Evolutionary conservation across 2,329 filamentous ascomycete genomes (phyloP), one percentile per base, ranked within the genome.

Genomic region (Apiospora marii): DNA sequence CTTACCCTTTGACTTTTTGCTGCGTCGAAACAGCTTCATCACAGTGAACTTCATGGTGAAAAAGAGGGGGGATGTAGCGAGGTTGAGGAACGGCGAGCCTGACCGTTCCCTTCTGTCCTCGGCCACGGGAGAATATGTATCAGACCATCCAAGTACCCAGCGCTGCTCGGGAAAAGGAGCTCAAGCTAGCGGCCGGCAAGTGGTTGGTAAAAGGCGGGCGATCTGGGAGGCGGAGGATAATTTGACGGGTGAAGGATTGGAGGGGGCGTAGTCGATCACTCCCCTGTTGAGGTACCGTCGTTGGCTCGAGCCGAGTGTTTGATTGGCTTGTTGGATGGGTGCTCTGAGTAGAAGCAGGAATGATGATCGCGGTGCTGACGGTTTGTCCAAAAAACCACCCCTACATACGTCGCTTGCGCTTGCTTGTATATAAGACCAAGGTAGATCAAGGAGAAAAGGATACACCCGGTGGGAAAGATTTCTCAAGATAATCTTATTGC

Each of bases 1-100:
- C 34, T 72, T 44, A 10, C 30, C 34, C 72, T 78, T 77, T 27
- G 78, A 74, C 74, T 80, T 81, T 75, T 79, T 81, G 73, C 79
- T 81, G 69, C 80, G 79, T 24, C 80, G 77, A 70, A 81, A 81
- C 74, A 81, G 78, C 74, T 78, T 81, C 76, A 78, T 79, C 30
- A 76, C 72, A 71, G 58, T 64, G 34, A 77, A 79, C 43, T 80
- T 80, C 79, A 80, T 80, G 48, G 58, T 64, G 61, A 77, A 73
- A 41, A 34, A 24, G 51, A 46, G 27, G 41, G 43, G 24, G 41
- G 48, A 46, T 37, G 53, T 53, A 64, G 43, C 44, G 53, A 64
- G 58, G 58, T 37, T 13, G 34, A 64, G 58, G 58, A n/a, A 64
- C 58, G 58, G 58, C 58, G 34, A 64, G 58, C 58, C 58, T 64